Evolutionary conservation across 352 stramenopile genomes (phyloP), one percentile per base, ranked within the genome.

Genomic region (Pythium scleroteichum): DNA sequence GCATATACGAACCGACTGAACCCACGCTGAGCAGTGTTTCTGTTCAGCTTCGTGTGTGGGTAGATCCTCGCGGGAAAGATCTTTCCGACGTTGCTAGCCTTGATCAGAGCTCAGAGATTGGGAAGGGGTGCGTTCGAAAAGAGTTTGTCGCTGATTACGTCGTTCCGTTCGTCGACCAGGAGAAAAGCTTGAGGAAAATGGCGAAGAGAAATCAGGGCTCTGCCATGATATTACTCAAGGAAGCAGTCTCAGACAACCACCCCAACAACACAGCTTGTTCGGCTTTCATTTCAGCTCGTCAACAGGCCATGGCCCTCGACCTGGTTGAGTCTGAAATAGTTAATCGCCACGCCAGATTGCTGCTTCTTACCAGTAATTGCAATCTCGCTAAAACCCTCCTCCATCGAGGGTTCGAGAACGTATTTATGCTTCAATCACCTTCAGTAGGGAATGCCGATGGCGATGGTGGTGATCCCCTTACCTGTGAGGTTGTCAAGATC

Each of bases 91-190:
- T 22, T 14, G 14, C 64, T 17, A 42, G 17, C 3, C 20, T 71
- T 1, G 63, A 71, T 42, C 44, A 62, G 16, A 71, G 63, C 23
- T n/a, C 33, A 6, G 46, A 6, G 22, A 42, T 66, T 38, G 80
- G 81, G 53, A 90, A 88, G 57, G 81, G 80, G 7, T 90, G 81
- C 46, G 68, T 79, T 10, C 58, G 45, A 22, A 79, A 79, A 46
- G 41, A 62, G n/a, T 76, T 76, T 48, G 49, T 59, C 3, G 62
- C 39, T 16, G 48, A 64, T n/a, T 52, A 35, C 5, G 29, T 35
- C 5, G 29, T 10, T 10, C 29, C 29, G 10, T 10, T 35, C 10
- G 5, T 35, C 29, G 29, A 35, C 10, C 29, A 58, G 35, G 41
- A 59, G n/a, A 52, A 67, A 16, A 52, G 69, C 40, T 5, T 10